Evolutionary conservation across 1,139 yeast species (phyloP).

Genomic region (Candida tropicalis): DNA sequence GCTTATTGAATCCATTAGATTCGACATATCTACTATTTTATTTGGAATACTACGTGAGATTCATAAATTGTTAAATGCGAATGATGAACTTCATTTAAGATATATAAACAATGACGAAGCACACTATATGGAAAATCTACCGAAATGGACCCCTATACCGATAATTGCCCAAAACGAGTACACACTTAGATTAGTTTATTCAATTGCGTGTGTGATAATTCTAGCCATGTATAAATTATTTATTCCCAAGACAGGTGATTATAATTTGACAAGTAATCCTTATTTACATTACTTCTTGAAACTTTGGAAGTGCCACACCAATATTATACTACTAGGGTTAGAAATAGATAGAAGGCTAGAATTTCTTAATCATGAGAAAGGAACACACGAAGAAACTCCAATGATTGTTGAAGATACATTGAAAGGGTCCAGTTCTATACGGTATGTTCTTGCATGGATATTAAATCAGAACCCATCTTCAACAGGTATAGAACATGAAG

Average conservation of each 20-base stretch:
- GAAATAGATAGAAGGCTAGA: conserved; percentile 67
- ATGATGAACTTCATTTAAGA: conserved; percentile 49
- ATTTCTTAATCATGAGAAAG: conserved; percentile 37
- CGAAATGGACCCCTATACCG: conserved; percentile 56
- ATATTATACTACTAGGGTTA: conserved; percentile 55
- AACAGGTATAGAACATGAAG: conserved; percentile 22
- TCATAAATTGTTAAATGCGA: conserved; percentile 43
- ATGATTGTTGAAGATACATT: conserved; percentile 51
- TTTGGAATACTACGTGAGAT: conserved; percentile 47
- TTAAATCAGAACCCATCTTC: conserved; percentile 48
- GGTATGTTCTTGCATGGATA: conserved; percentile 62
- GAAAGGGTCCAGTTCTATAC: conserved; percentile 63
- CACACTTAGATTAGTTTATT: conserved; percentile 49
- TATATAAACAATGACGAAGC: conserved; percentile 47
- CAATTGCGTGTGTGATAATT: conserved; percentile 53
- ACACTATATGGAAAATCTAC: conserved; percentile 43
- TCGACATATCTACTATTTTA: conserved; percentile 39
- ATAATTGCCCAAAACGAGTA: conserved; percentile 30
- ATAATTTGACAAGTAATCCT: conserved; percentile 57
- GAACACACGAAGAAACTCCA: conserved; percentile 44
- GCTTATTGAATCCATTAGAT: conserved; percentile 31
- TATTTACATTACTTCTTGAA: conserved; percentile 57
- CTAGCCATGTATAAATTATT: conserved; percentile 56
- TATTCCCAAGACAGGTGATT: conserved; percentile 26
- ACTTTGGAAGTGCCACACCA: conserved; percentile 67